Evolutionary conservation across 345 rosid genomes (phyloP).

Genomic region (Lepidium aucheri): DNA sequence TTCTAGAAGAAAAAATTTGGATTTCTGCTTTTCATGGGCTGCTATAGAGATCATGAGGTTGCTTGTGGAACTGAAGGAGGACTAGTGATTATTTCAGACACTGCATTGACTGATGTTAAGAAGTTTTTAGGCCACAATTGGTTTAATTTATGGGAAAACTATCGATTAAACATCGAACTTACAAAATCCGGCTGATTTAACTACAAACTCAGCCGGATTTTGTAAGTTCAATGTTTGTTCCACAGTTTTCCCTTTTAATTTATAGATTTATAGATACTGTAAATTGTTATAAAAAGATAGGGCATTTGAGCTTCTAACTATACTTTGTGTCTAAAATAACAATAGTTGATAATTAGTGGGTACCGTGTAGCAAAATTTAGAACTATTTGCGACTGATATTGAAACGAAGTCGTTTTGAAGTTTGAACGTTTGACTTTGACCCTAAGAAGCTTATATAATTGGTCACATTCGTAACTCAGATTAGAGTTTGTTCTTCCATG

Average conservation of each 20-base stretch:
- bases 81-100: background rate
- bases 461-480: background rate
- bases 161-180: no score
- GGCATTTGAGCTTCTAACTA: no score
- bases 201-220: no score
- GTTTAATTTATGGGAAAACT: no score
- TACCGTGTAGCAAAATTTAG: no score
- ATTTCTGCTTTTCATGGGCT: background rate
- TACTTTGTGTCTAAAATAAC: no score
- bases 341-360: no score
- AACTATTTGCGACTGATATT: background rate
- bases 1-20: background rate
- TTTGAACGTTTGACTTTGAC: background rate
- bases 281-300: no score
- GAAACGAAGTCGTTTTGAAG: background rate
- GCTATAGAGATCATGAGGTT: background rate
- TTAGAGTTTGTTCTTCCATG: slow-evolving; percentile 27
- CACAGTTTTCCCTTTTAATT: no score
- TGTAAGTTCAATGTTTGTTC: no score
- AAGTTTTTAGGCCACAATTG: background rate
- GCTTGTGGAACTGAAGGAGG: background rate
- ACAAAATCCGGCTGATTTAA: no score
- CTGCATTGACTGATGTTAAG: background rate
- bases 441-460: background rate
- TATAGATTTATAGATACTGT: no score